phyloP scores from a whole-genome alignment of 306 rosid species.

The Vachellia pachyceras region DNA sequence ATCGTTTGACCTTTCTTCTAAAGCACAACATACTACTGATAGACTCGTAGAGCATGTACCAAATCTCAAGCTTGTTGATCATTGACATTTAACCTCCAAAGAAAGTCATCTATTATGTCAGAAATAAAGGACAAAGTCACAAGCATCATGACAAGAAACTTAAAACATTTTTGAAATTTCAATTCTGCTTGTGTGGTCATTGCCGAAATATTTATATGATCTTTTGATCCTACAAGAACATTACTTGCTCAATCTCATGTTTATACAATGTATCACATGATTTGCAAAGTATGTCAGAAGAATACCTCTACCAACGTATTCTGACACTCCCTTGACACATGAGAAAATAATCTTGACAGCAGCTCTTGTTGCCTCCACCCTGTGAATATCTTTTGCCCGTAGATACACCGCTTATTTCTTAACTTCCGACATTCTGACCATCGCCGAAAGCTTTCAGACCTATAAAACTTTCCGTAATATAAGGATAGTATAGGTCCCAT shows the following conservation, averaged over 20 bases:
- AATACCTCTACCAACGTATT: constrained; percentile 54
- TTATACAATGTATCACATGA: constrained; percentile 22
- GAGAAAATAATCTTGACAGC: constrained; percentile 48
- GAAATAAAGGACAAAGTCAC: constrained; percentile 14
- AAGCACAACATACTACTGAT: background rate
- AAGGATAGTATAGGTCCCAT: constrained; percentile 54
- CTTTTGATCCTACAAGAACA: constrained; percentile 26
- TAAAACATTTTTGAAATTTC: background rate
- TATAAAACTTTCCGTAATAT: constrained; percentile 57
- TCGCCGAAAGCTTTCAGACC: constrained; percentile 49
- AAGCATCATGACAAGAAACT: constrained; percentile 24
- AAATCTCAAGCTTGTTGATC: constrained; percentile 17
- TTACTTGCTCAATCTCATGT: constrained; percentile 20
- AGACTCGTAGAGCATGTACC: background rate
- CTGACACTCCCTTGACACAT: constrained; percentile 46
- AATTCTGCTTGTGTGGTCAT: constrained; percentile 4
- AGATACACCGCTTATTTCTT: constrained; percentile 44
- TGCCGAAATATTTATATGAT: constrained; percentile 4
- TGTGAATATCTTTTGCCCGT: constrained; percentile 58
- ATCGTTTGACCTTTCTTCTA: background rate
- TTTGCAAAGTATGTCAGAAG: constrained; percentile 30
- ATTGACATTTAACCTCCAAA: constrained; percentile 27
- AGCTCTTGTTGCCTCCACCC: constrained; percentile 65
- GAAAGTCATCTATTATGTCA: constrained; percentile 14
- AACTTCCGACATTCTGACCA: constrained; percentile 54